Evolutionary conservation across 805 yeast species (phyloP), one percentile per base, ranked within the genome.

Genomic region (Wickerhamomyces silvicola): DNA sequence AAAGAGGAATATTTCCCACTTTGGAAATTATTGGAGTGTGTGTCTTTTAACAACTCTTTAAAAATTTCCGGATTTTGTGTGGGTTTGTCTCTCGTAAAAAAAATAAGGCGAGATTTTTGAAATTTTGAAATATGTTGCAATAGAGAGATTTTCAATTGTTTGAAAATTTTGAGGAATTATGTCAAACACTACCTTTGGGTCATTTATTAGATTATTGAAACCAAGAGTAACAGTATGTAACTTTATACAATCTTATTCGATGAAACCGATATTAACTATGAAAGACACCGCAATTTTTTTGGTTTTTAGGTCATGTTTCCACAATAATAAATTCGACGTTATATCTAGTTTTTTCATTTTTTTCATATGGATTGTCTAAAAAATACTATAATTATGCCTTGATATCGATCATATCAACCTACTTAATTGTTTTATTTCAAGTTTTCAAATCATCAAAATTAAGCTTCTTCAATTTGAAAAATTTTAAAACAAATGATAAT

Each of bases 221-320:
- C 50, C 48, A 11, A 43, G 32, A 28, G 18, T 39, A 11, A 37
- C 23, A 5, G 42, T 39, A 27, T 4, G 42, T 36, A 22, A 13
- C 23, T 22, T n/a, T 12, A n/a, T 21, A 16, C 27, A 12, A 22
- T 14, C 24, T 23, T 17, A 16, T 21, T 25, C n/a, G 18, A 9
- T 24, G 30, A 18, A 18, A 10, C 13, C 28, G 22, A 14, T 43
- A 22, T 22, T 26, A 31, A 31, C 52, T 14, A 39, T 53, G 24
- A 22, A 9, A 57, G 41, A 70, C 77, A 9, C 75, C 76, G 7
- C 85, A 79, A 50, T 77, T 80, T 49, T 75, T 75, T 45, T 80
- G 88, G 88, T 80, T 70, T 42, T 32, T 76, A 18, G 80, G 82
- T 12, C 84, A 80, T 54, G 62, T 71, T 10, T 49, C 64, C 20